Base-by-base conservation (phyloP, 2,329 filamentous ascomycete species). In the Xylariaceae sp. region DNA sequence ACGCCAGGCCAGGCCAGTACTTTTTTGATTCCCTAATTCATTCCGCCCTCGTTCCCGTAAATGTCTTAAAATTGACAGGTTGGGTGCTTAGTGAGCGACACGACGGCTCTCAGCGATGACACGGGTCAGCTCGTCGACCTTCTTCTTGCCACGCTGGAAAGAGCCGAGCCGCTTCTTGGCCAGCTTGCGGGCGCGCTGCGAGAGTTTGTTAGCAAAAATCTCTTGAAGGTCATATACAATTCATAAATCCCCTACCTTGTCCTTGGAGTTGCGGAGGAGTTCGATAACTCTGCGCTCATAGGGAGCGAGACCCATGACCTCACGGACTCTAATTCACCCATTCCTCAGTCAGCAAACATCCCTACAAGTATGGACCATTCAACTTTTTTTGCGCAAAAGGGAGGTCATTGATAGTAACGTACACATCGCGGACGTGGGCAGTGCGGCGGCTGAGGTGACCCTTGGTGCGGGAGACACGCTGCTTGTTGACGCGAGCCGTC, bases 161-260 rank as follows among this genome's bases (percentile, higher is more conserved):
- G 92, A 97, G 69, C 92, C 92, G 77, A 98, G 89, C 85, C 90
- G 83, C 86, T 94, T 96, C 89, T 97, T 97, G 64, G 90, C 90
- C 65, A 96, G 86, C 84, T 96, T 96, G 61, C 90, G 82, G 64
- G 90, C 90, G 73, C 90, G 88, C 45, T 47, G 11, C 3, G 36
- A n/a, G 15, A 26, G n/a, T 1, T 17, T 4, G 12, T 32, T 38
- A 47, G 44, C 17, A 5, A 5, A 19, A 2, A 5, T 3, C 15
- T 3, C 15, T 15, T n/a, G 2, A 11, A 11, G 5, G 9, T 13
- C n/a, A 7, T 9, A n/a, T n/a, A n/a, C n/a, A 5, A 16, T 2
- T 12, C 3, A 3, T 26, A 28, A 4, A 9, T 23, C 14, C 13
- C 44, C 37, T 18, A 47, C 44, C 87, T 97, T 97, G 75, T 98